Evolutionary conservation across 2,329 filamentous ascomycete genomes (phyloP).

Genomic region (Beauveria caledonica): DNA sequence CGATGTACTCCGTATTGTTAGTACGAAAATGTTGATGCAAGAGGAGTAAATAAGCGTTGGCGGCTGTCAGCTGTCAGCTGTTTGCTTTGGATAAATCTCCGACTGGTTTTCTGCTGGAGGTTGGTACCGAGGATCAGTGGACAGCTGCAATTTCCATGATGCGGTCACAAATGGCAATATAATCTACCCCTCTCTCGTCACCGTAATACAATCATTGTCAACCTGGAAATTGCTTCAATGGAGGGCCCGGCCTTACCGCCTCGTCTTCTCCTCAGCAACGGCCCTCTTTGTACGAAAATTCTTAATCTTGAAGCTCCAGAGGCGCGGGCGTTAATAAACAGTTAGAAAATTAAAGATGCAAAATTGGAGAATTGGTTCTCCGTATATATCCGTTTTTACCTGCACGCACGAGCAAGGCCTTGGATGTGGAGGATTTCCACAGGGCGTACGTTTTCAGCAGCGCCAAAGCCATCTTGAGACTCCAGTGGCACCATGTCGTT

Average conservation of each 20-base stretch:
- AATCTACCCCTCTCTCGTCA: background rate
- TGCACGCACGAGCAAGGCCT: background rate
- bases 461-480: background rate
- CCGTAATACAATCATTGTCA: background rate
- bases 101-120: background rate
- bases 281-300: slow-evolving; percentile 1
- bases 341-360: background rate
- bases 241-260: slow-evolving; percentile 7
- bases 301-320: background rate
- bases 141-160: background rate
- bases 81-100: background rate
- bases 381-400: background rate
- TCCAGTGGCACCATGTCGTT: background rate
- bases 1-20: no score
- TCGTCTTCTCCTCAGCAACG: background rate
- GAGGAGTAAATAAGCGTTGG: background rate
- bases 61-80: background rate
- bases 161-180: background rate
- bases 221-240: background rate
- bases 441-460: background rate
- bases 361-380: background rate
- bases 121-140: background rate
- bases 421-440: slow-evolving; percentile 9
- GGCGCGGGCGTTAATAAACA: background rate
- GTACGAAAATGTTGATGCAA: background rate